Conservation (phyloP, 2,329 filamentous ascomycete species). For the Apiospora kogelbergensis region DNA sequence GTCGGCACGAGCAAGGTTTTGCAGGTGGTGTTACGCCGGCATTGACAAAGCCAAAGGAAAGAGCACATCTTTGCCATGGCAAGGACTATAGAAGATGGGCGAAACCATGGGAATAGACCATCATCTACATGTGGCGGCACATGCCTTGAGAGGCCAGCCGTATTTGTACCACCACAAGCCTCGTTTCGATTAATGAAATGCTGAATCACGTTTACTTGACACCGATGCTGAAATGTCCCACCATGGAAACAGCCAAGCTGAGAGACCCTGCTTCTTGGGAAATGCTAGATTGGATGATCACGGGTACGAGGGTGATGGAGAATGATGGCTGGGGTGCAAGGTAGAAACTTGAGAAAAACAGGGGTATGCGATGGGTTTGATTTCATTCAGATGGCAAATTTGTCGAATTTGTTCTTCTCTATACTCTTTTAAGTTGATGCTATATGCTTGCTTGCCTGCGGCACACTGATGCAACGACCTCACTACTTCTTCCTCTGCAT, state of each 20-base stretch:
- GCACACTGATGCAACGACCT: background rate
- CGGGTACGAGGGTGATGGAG: background rate
- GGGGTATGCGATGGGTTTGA: background rate
- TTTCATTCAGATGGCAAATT: background rate
- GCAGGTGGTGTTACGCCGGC: background rate
- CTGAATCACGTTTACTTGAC: background rate
- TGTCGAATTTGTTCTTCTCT: background rate
- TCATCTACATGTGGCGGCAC: slow-evolving; percentile 1
- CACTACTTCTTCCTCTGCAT: background rate
- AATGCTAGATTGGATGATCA: background rate
- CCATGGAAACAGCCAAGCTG: no score
- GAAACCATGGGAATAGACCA: background rate
- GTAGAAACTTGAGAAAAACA: background rate
- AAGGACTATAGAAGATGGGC: background rate
- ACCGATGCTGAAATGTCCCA: background rate
- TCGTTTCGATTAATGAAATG: slow-evolving; percentile 6
- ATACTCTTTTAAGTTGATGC: background rate
- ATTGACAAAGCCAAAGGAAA: background rate
- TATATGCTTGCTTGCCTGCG: background rate
- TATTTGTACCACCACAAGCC: background rate
- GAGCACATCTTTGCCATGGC: background rate
- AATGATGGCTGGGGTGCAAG: background rate
- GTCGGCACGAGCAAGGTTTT: background rate
- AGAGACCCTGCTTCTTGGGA: background rate
- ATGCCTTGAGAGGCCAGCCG: background rate